phyloP scores from a whole-genome alignment of 768 basidiomycete genomes.

The Trametes cubensis region DNA sequence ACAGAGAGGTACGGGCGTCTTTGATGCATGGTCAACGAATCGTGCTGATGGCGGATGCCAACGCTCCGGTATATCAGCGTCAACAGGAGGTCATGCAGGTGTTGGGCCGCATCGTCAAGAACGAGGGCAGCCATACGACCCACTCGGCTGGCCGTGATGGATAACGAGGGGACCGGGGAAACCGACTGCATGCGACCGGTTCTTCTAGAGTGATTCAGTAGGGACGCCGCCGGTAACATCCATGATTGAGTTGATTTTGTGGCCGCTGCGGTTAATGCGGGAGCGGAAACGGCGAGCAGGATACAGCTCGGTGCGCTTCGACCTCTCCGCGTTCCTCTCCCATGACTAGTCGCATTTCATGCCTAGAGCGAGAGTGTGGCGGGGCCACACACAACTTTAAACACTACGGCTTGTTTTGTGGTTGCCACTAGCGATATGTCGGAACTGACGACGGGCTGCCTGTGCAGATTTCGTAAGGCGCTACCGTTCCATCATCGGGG shows the following conservation, averaged over 20 bases:
- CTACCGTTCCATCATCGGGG: background rate
- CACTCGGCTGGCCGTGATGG: constrained; percentile 9
- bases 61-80: constrained; percentile 43
- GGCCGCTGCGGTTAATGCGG: background rate
- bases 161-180: constrained; percentile 7
- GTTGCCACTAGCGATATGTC: background rate
- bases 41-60: constrained; percentile 1
- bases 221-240: background rate
- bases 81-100: constrained; percentile 75
- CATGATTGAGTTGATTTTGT: background rate
- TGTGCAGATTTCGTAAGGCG: constrained; percentile 2
- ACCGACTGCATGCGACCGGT: background rate
- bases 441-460: background rate
- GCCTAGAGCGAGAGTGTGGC: background rate
- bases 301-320: background rate
- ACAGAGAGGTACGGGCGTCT: constrained; percentile 56
- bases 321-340: background rate
- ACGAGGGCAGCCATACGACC: constrained; percentile 12
- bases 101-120: constrained; percentile 54
- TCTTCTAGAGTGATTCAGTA: background rate
- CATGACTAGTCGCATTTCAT: background rate
- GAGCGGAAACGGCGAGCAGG: background rate
- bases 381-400: constrained; percentile 3
- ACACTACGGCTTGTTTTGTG: constrained; percentile 6
- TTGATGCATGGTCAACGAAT: background rate